phyloP scores from a whole-genome alignment of 148 eudicot genomes.

The Drosera capensis region DNA sequence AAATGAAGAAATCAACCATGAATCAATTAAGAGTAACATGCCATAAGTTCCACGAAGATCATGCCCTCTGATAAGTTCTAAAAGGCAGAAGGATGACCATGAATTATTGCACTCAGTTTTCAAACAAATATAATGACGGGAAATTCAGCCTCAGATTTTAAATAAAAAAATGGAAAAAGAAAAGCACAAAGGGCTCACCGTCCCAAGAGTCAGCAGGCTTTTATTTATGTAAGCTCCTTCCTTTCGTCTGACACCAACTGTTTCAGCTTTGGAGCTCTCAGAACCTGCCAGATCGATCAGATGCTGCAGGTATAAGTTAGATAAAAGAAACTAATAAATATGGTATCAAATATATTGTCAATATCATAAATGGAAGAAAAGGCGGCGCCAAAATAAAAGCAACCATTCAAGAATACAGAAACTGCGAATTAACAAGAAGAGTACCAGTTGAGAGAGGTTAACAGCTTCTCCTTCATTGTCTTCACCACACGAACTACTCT shows the following conservation, averaged over 20 bases:
- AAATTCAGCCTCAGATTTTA: too few species aligned
- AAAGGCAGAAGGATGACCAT: too few species aligned
- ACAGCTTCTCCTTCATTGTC: slow-evolving; percentile 71
- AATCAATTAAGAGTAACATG: too few species aligned
- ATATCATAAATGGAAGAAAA: too few species aligned
- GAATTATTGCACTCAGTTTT: too few species aligned
- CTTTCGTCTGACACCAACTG: slow-evolving; percentile 67
- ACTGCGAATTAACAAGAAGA: too few species aligned
- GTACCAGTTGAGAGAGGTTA: slow-evolving; percentile 87
- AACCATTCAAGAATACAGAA: too few species aligned
- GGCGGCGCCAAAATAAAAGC: too few species aligned
- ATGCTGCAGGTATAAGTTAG: slow-evolving; percentile 35
- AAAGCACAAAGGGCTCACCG: slow-evolving; percentile 57
- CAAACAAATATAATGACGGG: too few species aligned
- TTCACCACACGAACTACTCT: slow-evolving; percentile 95
- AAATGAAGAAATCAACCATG: too few species aligned
- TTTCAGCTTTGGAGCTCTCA: slow-evolving; percentile 76
- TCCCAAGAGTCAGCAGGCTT: slow-evolving; percentile 77
- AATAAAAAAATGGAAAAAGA: neutral
- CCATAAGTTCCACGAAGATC: too few species aligned
- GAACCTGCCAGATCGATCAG: slow-evolving; percentile 77
- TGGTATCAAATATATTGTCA: slow-evolving; percentile 1
- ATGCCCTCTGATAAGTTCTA: too few species aligned
- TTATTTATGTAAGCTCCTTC: slow-evolving; percentile 77
- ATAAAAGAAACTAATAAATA: slow-evolving; percentile 10